Base-by-base conservation (phyloP, 129 eudicot species). In the Artemisia argyi region DNA sequence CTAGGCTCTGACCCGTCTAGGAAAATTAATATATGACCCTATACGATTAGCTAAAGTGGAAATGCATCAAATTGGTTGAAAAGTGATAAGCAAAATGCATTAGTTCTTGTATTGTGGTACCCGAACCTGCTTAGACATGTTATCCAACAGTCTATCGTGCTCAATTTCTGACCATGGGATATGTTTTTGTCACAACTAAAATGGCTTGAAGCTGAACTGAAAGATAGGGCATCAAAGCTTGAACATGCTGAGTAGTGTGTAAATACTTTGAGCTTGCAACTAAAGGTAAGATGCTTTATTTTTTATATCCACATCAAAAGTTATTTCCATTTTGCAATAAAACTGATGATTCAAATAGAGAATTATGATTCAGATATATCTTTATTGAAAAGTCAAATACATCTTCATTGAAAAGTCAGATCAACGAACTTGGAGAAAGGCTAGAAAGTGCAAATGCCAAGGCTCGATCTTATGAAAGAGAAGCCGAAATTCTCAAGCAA, bases 241-340 rank as follows among this genome's bases (percentile, higher is more conserved):
- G 96, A 90, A 75, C 75, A 74, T 57, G 91, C 93, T 7, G 97
- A 90, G 89, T 94, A 88, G 83, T 85, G 89, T 58, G 55, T 90
- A 69, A 83, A 91, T 32, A 90, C 97, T 69, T 61, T 95, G 81
- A 88, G 74, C 78, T 83, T 95, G 87, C 91, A 91, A 68, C 66
- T 95, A 76, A 91, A 91, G 99, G 99, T 88, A 79, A 83, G 85
- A 26, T 28, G 32, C 4, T 28, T 0, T 28, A 28, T 4, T 3
- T 26, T 14, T 62, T 47, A 17, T 15, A 62, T 35, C 12, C 14
- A 60, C 28, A 60, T 60, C 65, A 12, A 60, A 60, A 7, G 22
- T n/a, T 28, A 16, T 62, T 6, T 62, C 50, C 22, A 0, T 28
- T 28, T 30, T 30, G 67, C 44, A 35, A 2, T n/a, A 20, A 28